These are phyloP conservation scores for Udeniomyces megalosporus DNA, from an alignment of 768 basidiomycete genomes.

Conservation along the genomic window DNA sequence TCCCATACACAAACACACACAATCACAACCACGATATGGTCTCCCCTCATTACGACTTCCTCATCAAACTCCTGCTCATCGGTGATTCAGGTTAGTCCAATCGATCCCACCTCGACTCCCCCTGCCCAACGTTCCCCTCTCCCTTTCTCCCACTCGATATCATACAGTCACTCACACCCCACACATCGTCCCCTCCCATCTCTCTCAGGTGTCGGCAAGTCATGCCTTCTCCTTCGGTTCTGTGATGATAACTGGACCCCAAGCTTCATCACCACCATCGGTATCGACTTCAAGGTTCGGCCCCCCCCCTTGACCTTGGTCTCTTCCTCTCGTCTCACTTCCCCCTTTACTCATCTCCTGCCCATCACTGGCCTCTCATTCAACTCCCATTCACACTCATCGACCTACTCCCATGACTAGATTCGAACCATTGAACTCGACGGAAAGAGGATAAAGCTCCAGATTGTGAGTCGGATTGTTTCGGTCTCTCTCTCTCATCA, in stretches of 20 bases:
- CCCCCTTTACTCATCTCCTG: no score
- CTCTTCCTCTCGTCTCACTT: not conserved
- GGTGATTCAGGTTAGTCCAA: constrained; percentile 65
- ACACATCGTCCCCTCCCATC: constrained; percentile 11
- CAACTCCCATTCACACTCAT: not conserved
- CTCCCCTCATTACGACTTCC: constrained; percentile 82
- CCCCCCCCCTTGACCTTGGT: not conserved
- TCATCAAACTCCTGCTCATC: constrained; percentile 75
- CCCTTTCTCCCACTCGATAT: constrained; percentile 14
- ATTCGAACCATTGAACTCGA: constrained; percentile 97
- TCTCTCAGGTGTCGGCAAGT: constrained; percentile 71
- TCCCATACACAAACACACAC: not conserved
- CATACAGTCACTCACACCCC: not conserved
- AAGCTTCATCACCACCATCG: constrained; percentile 97
- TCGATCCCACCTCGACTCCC: not conserved
- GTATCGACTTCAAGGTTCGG: constrained; percentile 28
- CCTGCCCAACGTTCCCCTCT: not conserved
- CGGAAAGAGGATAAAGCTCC: constrained; percentile 95
- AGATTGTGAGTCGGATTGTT: constrained; percentile 63
- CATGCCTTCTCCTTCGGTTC: constrained; percentile 77
- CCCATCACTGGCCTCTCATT: not conserved
- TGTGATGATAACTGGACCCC: constrained; percentile 99
- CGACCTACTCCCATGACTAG: constrained; percentile 24
- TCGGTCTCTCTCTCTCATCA: not conserved
- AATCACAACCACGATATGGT: constrained; percentile 19